Evolutionary conservation across 116 monocot species (phyloP).

Genomic region (Phalaenopsis hybrid): DNA sequence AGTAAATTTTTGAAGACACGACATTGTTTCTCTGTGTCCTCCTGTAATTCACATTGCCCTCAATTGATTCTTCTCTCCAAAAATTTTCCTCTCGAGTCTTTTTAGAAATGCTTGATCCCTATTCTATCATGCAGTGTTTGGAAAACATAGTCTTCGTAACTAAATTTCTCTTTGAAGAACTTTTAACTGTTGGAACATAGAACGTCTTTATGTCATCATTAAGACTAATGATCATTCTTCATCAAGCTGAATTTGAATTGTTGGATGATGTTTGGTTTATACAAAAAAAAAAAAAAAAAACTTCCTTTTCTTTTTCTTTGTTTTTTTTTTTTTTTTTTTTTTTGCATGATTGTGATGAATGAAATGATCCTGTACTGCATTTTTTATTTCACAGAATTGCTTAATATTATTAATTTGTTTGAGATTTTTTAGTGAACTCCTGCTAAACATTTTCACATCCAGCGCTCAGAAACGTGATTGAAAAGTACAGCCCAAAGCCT

Average conservation of each 20-base stretch:
- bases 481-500: slow-evolving; percentile 36
- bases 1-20: too few relatives aligned
- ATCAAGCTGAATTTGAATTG: not conserved
- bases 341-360: not conserved
- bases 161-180: too few relatives aligned
- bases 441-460: slow-evolving; percentile 11
- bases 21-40: too few relatives aligned
- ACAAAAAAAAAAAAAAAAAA: not conserved
- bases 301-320: too few relatives aligned
- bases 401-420: not conserved
- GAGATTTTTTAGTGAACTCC: not conserved
- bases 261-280: not conserved
- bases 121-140: too few relatives aligned
- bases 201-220: not conserved
- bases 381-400: not conserved
- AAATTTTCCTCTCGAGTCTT: too few relatives aligned
- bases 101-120: too few relatives aligned
- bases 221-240: not conserved
- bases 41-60: too few relatives aligned
- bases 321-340: not conserved
- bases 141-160: too few relatives aligned
- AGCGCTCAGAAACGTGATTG: slow-evolving; percentile 73
- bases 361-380: not conserved
- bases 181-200: too few relatives aligned
- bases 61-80: too few relatives aligned